phyloP scores from a whole-genome alignment of 805 yeast genomes.

The Komagataella mondaviorum region DNA sequence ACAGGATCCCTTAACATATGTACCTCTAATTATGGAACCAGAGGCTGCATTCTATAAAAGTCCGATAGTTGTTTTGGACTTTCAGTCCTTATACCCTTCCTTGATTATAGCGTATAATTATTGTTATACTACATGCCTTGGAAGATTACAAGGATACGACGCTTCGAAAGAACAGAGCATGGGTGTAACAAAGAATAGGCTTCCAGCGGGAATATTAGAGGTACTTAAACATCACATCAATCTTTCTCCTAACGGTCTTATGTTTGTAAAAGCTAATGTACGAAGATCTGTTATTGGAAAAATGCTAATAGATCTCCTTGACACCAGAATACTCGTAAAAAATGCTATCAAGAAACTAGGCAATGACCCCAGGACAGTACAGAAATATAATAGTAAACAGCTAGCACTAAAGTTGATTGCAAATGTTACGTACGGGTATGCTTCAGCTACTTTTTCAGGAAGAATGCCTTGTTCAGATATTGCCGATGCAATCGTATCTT shows the following conservation, averaged over 20 bases:
- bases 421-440: slow-evolving; percentile 91
- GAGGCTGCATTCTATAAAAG: slow-evolving; percentile 71
- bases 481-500: slow-evolving; percentile 87
- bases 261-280: slow-evolving; percentile 53
- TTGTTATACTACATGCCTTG: slow-evolving; percentile 65
- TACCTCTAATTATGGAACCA: slow-evolving; percentile 92
- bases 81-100: slow-evolving; percentile 90
- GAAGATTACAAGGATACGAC: slow-evolving; percentile 41
- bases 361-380: slow-evolving; percentile 31
- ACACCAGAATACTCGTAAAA: slow-evolving; percentile 68
- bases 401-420: slow-evolving; percentile 83
- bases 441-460: slow-evolving; percentile 91
- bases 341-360: slow-evolving; percentile 48
- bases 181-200: slow-evolving; percentile 37
- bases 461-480: slow-evolving; percentile 95
- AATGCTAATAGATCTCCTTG: slow-evolving; percentile 76
- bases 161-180: slow-evolving; percentile 28
- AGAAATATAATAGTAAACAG: slow-evolving; percentile 63
- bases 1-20: slow-evolving; percentile 76
- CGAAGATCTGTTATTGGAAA: slow-evolving; percentile 66
- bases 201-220: slow-evolving; percentile 45
- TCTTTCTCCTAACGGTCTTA: slow-evolving; percentile 79
- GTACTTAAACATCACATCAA: slow-evolving; percentile 38
- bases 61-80: slow-evolving; percentile 83
- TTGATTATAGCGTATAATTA: slow-evolving; percentile 83